A percentile compares a stretch with the other conserved stretches of the same genome.
Evolutionary conservation across 2,329 filamentous ascomycete genomes (phyloP).

Genomic region (Microdochium paspali): DNA sequence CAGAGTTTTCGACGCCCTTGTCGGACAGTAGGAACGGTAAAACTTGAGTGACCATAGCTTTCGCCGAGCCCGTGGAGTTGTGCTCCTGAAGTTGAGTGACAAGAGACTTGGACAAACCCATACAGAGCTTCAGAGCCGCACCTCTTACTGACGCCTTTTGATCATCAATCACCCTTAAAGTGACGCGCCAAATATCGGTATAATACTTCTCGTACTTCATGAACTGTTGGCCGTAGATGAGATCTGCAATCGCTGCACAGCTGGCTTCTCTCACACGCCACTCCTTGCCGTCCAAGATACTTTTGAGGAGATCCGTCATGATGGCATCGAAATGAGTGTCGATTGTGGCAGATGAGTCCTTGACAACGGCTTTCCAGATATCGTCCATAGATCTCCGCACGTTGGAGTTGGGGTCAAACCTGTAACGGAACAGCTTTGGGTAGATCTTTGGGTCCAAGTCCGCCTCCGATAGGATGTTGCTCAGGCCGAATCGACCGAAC

Average conservation of each 20-base stretch:
- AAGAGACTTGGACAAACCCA: conserved; percentile 74
- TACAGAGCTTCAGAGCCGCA: conserved; percentile 73
- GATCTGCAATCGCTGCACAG: conserved; percentile 79
- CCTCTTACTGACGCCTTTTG: conserved; percentile 85
- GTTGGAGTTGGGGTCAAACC: conserved; percentile 90
- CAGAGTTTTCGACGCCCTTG: conserved; percentile 80
- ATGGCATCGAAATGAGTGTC: conserved; percentile 81
- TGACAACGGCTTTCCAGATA: conserved; percentile 94
- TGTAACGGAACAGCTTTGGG: conserved; percentile 86
- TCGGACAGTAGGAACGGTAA: conserved; percentile 85
- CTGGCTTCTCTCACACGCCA: conserved; percentile 92
- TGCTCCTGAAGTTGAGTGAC: conserved; percentile 79
- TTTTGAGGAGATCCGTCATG: conserved; percentile 76
- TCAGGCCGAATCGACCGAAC: conserved; percentile 88
- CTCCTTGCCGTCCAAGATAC: conserved; percentile 72
- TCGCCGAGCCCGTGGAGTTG: conserved; percentile 58
- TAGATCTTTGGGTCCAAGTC: conserved; percentile 88
- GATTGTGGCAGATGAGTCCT: conserved; percentile 69
- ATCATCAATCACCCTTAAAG: conserved; percentile 89
- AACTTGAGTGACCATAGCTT: conserved; percentile 74
- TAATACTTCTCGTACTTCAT: conserved; percentile 77
- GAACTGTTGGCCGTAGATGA: conserved; percentile 72
- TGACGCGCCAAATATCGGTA: conserved; percentile 72
- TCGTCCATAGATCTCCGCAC: conserved; percentile 95
- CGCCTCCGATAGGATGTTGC: conserved; percentile 83